Base-by-base conservation (phyloP, 148 eudicot genomes). In the Nyssa sinensis region DNA sequence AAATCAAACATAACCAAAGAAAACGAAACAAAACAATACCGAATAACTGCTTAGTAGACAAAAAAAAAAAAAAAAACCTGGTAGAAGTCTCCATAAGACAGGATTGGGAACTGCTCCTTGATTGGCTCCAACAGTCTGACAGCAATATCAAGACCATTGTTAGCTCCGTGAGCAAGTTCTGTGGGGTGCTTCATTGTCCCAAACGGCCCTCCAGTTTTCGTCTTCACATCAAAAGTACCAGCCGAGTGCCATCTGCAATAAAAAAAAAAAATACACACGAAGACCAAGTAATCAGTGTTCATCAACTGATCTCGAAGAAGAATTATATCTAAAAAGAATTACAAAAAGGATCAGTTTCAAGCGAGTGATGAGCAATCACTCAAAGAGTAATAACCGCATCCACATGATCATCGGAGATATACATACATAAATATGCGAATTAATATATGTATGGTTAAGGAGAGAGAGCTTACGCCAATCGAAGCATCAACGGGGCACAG, bases 141-240 rank as follows among this genome's bases (percentile, higher is more conserved):
- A 53, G 89, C 93, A 70, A 91, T 85, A 32, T 91, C 89, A 62
- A 91, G 86, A 29, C 93, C 96, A 51, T 79, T 91, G 79, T 91
- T 91, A 17, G 93, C 93, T 55, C 66, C 86, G 67, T 91, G 96
- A 71, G 84, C 77, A 12, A 83, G 85, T 82, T 91, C 96, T 6
- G 32, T 77, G 12, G 58, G 79, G 75, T 83, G 77, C 82, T 75
- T 88, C 28, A 91, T 88, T 0, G 96, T 91, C 65, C 96, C 96
- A 66, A 88, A 91, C 3, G 96, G 96, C 17, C 96, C 93, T 32
- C 96, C 93, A 17, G 96, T 91, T 78, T 85, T 91, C 0, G 91
- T 74, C 1, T 77, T 78, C 71, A 79, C 84, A 49, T 90, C 94
- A 75, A 75, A 87, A 21, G 96, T 88, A 35, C 93, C 96, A 67